Conservation (phyloP, 1,139 yeast species). For the Sugiyamaella pinicola region DNA sequence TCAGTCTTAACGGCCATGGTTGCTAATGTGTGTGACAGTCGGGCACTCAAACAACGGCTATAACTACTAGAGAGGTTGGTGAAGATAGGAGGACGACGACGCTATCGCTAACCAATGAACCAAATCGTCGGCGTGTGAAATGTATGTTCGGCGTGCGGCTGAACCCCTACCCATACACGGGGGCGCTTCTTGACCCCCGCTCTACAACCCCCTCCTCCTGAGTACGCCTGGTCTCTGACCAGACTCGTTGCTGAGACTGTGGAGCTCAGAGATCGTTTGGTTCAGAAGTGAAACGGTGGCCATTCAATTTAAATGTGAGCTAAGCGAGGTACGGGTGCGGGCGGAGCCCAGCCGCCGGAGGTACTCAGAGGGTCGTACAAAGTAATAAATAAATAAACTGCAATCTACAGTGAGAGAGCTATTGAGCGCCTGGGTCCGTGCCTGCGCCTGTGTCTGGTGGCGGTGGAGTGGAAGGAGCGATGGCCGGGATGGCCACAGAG, state of each 20-base stretch:
- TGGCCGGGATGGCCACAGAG: background rate
- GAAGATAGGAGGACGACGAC: constrained; percentile 12
- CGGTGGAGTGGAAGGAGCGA: background rate
- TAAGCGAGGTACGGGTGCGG: constrained; percentile 1
- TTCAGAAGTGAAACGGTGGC: background rate
- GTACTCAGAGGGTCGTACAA: background rate
- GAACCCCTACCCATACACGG: constrained; percentile 6
- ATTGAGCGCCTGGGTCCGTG: no score
- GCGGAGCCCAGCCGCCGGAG: constrained; percentile 5
- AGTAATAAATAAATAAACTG: background rate
- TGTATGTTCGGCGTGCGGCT: background rate
- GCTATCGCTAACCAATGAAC: constrained; percentile 12
- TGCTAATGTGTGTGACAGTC: background rate
- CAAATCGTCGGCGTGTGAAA: background rate
- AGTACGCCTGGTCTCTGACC: background rate
- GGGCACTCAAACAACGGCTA: constrained; percentile 8
- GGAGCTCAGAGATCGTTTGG: no score
- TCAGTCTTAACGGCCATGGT: constrained; percentile 30
- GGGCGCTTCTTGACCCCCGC: background rate
- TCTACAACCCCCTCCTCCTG: background rate
- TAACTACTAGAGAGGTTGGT: background rate
- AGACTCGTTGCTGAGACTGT: background rate
- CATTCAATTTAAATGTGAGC: background rate
- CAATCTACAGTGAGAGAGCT: background rate
- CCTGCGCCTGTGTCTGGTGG: background rate